Percentiles rank a stretch among this genome's conserved stretches.
These are phyloP conservation scores for Pyrenophora seminiperda DNA, from an alignment of 2,329 filamentous ascomycete species.

Conservation along the genomic window DNA sequence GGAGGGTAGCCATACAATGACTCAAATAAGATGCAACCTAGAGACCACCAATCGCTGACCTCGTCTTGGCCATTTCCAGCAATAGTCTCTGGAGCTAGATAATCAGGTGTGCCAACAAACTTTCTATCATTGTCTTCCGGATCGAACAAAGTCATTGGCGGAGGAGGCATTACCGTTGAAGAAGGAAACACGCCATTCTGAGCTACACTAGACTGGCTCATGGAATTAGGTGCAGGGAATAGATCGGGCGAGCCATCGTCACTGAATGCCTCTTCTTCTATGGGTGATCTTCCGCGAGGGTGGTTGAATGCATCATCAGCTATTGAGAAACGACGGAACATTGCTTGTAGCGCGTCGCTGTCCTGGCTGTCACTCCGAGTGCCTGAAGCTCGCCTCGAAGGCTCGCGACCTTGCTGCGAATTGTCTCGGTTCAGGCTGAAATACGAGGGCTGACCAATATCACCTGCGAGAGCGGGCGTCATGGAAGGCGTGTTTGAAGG, in stretches of 20 bases:
- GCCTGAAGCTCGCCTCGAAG: constrained; percentile 71
- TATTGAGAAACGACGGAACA: constrained; percentile 73
- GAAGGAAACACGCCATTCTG: constrained; percentile 65
- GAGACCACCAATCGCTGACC: constrained; percentile 99
- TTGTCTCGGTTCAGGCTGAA: constrained; percentile 75
- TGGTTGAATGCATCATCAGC: constrained; percentile 52
- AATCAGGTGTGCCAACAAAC: constrained; percentile 96
- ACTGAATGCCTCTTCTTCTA: constrained; percentile 76
- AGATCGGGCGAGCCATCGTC: constrained; percentile 79
- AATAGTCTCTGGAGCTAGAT: constrained; percentile 95
- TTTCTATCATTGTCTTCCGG: constrained; percentile 90
- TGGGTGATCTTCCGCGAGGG: constrained; percentile 60
- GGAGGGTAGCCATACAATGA: constrained; percentile 92
- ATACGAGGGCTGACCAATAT: constrained; percentile 85
- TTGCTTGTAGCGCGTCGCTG: constrained; percentile 80
- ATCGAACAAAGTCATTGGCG: constrained; percentile 91
- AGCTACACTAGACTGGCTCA: constrained; percentile 58
- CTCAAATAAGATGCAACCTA: constrained; percentile 98
- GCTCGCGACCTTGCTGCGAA: constrained; percentile 63
- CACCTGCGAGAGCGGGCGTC: constrained; percentile 72
- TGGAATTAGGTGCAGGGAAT: constrained; percentile 65
- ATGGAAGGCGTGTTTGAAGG: constrained; percentile 85
- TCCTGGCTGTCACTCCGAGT: constrained; percentile 91
- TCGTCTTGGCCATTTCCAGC: constrained; percentile 94
- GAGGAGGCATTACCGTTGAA: constrained; percentile 79